Conservation (phyloP, 2,329 filamentous ascomycete genomes). For the Chalaropsis thielavioides region DNA sequence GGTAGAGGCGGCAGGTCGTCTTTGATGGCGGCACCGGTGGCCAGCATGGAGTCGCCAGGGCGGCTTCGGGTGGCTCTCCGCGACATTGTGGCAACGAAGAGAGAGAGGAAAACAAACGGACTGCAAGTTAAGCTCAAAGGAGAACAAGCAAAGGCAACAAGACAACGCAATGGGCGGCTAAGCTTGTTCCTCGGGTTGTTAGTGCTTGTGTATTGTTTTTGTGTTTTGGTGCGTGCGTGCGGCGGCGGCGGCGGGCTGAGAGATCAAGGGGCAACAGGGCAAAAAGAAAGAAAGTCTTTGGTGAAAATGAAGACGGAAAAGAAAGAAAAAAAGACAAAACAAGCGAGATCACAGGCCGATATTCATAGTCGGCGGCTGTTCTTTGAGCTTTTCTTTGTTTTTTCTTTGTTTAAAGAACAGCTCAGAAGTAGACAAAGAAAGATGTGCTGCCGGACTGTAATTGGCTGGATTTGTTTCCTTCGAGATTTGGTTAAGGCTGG, state of each 20-base stretch:
- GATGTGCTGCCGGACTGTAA: background rate
- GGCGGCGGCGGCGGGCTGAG: background rate
- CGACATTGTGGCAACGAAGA: conserved; percentile 7
- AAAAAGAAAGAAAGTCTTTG: background rate
- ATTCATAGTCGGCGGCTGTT: background rate
- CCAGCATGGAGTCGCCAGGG: conserved; percentile 6
- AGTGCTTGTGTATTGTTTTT: background rate
- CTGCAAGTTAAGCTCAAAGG: background rate
- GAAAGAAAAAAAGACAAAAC: background rate
- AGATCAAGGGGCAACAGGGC: background rate
- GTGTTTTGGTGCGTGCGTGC: background rate
- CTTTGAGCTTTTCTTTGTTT: background rate
- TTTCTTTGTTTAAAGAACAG: background rate
- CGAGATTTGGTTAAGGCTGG: background rate
- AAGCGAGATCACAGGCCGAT: background rate
- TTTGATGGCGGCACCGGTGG: conserved; percentile 19
- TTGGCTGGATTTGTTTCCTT: background rate
- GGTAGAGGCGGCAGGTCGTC: conserved; percentile 20
- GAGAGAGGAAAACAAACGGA: background rate
- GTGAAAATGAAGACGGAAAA: background rate
- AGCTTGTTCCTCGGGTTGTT: background rate
- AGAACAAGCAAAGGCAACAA: background rate
- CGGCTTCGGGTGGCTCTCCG: conserved; percentile 5
- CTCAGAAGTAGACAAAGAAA: background rate
- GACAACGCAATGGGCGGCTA: background rate